Base-by-base conservation (phyloP, 176 grass and related monocot genomes). In the Guadua angustifolia region DNA sequence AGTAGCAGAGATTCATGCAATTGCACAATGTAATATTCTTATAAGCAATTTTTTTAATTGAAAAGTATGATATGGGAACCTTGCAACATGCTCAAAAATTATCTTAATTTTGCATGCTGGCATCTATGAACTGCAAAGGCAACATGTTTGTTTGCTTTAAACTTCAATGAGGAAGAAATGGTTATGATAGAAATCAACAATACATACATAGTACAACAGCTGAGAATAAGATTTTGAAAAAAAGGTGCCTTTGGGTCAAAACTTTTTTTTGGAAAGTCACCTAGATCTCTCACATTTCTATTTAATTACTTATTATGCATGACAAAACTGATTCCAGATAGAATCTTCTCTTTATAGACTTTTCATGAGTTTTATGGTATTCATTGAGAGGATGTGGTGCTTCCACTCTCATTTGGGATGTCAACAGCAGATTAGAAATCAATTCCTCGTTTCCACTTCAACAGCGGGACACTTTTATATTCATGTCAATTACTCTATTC, bases 11-110 rank as follows among this genome's bases (percentile, higher is more conserved):
- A 78, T 78, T 4, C 45, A 59, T 86, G 79, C 16, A 77, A 83
- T 73, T 66, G 88, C 40, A 79, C 61, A 77, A 21, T 83, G 74
- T 82, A 83, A 90, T 86, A 7, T 89, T 66, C 18, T 49, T 78
- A 18, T 70, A 78, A 81, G 52, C 65, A 73, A 38, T 71, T 63
- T 80, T 82, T 73, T 77, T 21, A 53, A 66, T 22, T 83, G 74
- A 38, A 81, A 55, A 82, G 58, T 65, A 82, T 49, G 38, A 72
- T 56, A 17, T 29, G 56, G 1, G 60, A 78, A 70, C 50, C 73
- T 24, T 15, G 21, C 65, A 60, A 36, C 71, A 3, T 47, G 19
- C 5, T 81, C 6, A 66, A 65, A 50, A 8, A 17, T 81, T 62
- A 22, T 74, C 57, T 4, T 65, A 40, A 13, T 38, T 61, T 74